Base-by-base conservation (phyloP, 78 protist genomes). In the Mantamonas sphyraenae region DNA sequence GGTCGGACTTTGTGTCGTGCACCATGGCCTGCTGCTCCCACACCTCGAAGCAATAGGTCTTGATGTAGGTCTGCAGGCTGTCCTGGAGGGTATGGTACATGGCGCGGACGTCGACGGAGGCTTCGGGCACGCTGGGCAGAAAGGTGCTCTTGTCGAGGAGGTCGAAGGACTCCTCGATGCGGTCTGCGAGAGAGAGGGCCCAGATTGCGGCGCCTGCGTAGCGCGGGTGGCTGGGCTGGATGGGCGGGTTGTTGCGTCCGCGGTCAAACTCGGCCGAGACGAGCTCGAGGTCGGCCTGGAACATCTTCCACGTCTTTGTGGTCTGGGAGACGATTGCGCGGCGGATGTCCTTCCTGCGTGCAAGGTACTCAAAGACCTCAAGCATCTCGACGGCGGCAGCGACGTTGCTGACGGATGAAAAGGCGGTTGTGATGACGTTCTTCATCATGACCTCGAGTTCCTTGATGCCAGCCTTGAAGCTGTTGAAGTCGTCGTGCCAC, bases 401-500 rank as follows among this genome's bases (percentile, higher is more conserved):
- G 28, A 76, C 72, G 30, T 81, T 73, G 24, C 81, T 8, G 37
- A 64, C 68, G 3, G 30, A 7, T 26, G 77, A 84, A 56, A 83
- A 86, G 0, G 95, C 77, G 9, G 74, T 5, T 7, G 61, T 30
- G 57, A 83, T 76, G 66, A 78, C 77, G 61, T 84, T 81, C 67
- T 42, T 38, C 50, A 73, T 9, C 80, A 78, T 73, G 37, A 57
- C 68, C 58, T 87, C 93, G 69, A 91, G 71, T 43, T 91, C 90
- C 37, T 77, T 80, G 42, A 88, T n/a, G 20, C 59, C 71, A 35
- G 47, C 31, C 66, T 87, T 87, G 91, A 83, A 85, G n/a, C 47
- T 5, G 55, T 55, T 40, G 83, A 33, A 87, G 65, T 85, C 89
- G 47, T 88, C 92, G 75, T 82, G 88, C 91, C 91, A 91, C 50